A percentile compares a stretch with the other conserved stretches of the same genome.
Evolutionary conservation across 2,329 filamentous ascomycete genomes (phyloP).

Genomic region (Botrytis squamosa): DNA sequence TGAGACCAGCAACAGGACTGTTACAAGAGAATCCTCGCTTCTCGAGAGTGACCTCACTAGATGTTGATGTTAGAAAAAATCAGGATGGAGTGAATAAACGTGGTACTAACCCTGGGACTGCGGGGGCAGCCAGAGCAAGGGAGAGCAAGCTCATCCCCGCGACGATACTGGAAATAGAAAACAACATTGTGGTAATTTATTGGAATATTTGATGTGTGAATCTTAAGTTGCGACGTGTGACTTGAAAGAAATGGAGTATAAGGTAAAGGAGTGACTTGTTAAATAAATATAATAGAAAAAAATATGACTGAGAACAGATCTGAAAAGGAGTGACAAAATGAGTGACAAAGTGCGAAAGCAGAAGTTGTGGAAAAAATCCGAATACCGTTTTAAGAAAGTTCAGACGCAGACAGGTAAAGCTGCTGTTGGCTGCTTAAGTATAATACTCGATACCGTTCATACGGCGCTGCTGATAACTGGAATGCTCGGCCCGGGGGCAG

Average conservation of each 20-base stretch:
- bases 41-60: conserved; percentile 8
- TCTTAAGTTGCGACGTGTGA: background rate
- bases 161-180: conserved; percentile 13
- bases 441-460: conserved; percentile 4
- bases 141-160: conserved; percentile 20
- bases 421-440: conserved; percentile 12
- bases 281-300: background rate
- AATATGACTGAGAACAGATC: background rate
- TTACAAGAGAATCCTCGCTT: conserved; percentile 21
- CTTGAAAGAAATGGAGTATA: background rate
- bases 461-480: conserved; percentile 6
- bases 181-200: conserved; percentile 5
- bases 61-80: background rate
- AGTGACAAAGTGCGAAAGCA: conserved; percentile 3
- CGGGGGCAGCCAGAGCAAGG: conserved; percentile 13
- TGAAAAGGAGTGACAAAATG: conserved; percentile 14
- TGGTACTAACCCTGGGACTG: conserved; percentile 14
- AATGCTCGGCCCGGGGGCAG: background rate
- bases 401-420: background rate
- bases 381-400: background rate
- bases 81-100: background rate
- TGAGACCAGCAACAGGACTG: conserved; percentile 18
- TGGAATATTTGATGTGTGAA: background rate
- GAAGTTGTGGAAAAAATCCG: background rate
- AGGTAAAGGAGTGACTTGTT: conserved; percentile 10